Conservation (phyloP, 179 eudicot genomes). For the Silene vulgaris region DNA sequence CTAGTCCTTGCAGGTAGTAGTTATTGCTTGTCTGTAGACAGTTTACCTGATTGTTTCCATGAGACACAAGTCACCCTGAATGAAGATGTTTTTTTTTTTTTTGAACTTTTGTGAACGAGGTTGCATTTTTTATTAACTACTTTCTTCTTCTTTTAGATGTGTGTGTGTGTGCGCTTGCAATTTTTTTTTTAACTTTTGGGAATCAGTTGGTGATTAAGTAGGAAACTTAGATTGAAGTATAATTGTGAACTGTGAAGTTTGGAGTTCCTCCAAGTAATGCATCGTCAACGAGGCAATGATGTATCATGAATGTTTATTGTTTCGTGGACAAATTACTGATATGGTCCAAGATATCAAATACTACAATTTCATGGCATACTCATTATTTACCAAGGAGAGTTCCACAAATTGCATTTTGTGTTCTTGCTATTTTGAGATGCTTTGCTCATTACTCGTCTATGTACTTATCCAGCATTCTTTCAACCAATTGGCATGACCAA, state of each 20-base stretch:
- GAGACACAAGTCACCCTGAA: background rate
- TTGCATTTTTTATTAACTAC: background rate
- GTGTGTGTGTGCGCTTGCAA: background rate
- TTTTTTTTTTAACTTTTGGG: no score
- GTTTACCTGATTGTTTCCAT: background rate
- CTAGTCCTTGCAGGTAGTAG: background rate
- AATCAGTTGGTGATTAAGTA: background rate
- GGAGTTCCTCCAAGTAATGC: background rate
- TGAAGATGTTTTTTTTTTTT: background rate
- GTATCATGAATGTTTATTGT: background rate
- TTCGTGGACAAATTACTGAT: background rate
- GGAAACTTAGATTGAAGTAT: background rate
- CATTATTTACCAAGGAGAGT: background rate
- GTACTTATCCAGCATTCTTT: no score
- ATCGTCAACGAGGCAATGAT: background rate
- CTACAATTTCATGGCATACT: background rate
- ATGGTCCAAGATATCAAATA: background rate
- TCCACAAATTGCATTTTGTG: background rate
- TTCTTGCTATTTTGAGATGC: background rate
- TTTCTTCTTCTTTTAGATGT: background rate
- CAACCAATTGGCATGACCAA: no score
- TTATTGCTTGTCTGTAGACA: background rate
- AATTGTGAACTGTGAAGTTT: background rate
- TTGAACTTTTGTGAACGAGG: background rate
- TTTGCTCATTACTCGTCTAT: no score